Conservation (phyloP, 768 basidiomycete genomes). For the Macrocybe gigantea region DNA sequence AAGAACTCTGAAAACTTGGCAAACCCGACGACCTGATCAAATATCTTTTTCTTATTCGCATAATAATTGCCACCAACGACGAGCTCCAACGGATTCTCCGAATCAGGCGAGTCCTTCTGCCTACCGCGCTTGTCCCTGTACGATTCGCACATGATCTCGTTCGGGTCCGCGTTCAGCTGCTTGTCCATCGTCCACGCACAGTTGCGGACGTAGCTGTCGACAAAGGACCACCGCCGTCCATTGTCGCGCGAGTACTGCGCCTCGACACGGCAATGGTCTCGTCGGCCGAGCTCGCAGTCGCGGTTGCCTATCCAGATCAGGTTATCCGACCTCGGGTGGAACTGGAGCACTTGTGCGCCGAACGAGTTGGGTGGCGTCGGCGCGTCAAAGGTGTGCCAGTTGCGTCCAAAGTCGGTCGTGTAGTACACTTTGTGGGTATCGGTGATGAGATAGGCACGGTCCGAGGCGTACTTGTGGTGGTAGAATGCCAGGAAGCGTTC, state of each 20-base stretch:
- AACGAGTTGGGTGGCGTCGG: constrained; percentile 79
- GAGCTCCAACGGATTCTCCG: constrained; percentile 67
- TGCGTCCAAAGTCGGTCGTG: constrained; percentile 77
- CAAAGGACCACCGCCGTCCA: constrained; percentile 66
- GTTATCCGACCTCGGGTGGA: constrained; percentile 82
- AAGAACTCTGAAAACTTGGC: constrained; percentile 96
- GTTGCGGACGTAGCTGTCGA: constrained; percentile 85
- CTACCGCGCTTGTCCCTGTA: constrained; percentile 77
- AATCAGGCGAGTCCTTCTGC: constrained; percentile 52
- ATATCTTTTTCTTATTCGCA: constrained; percentile 64
- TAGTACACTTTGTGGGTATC: constrained; percentile 55
- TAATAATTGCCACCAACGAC: constrained; percentile 76
- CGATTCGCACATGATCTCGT: constrained; percentile 90
- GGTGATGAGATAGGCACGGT: constrained; percentile 91
- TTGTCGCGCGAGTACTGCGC: constrained; percentile 74
- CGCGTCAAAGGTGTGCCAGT: constrained; percentile 54
- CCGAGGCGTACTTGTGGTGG: constrained; percentile 73
- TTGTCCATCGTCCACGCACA: constrained; percentile 90
- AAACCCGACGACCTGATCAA: constrained; percentile 88
- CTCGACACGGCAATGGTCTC: constrained; percentile 59
- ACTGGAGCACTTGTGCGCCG: constrained; percentile 69
- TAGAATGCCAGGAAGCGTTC: constrained; percentile 78
- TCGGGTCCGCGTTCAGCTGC: constrained; percentile 72
- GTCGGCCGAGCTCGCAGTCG: constrained; percentile 44
- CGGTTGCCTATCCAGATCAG: constrained; percentile 85